Evolutionary conservation across 129 eudicot genomes (phyloP), one percentile per base, ranked within the genome.

Genomic region (Helianthus tuberosus): DNA sequence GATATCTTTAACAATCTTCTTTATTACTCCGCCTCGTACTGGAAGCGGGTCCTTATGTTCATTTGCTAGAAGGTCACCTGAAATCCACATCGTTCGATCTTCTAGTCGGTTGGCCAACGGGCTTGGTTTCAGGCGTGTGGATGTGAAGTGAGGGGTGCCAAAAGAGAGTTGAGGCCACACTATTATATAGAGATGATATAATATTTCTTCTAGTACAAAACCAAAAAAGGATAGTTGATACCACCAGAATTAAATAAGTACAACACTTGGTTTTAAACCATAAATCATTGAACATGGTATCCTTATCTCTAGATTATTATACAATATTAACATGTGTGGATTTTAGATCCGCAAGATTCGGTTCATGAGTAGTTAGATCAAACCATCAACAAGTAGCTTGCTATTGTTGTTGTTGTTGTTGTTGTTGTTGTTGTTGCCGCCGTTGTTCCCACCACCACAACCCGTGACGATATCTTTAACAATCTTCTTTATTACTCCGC

Each of bases 11-110:
- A 76, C 68, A 32, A 76, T 76, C 32, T 52, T 48, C 60, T 76
- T 76, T 3, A 76, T 76, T 73, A 76, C 0, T 13, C n/a, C 2
- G 11, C 80, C 80, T 54, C 80, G 80, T 25, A 67, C 68, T 55
- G 80, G 80, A 15, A 75, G 74, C 0, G 74, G 80, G 29, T 75
- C 74, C 10, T 15, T 75, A 2, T 35, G 6, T 44, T 12, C 59
- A 4, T 68, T 66, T 43, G 14, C 67, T 23, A 43, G 46, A 38
- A 41, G 11, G 0, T 76, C 8, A 54, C 47, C 29, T 2, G 59
- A 25, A 46, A 23, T 14, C 80, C 46, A 20, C 74, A 75, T 75
- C 60, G n/a, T 54, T 64, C 10, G 47, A 43, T 14, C 23, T 75
- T 32, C 32, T 16, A 16, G 57, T 4, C 23, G 41, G 13, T 3